These are phyloP conservation scores for Vanrija pseudolonga DNA, from an alignment of 1,284 basidiomycete species.

Conservation along the genomic window DNA sequence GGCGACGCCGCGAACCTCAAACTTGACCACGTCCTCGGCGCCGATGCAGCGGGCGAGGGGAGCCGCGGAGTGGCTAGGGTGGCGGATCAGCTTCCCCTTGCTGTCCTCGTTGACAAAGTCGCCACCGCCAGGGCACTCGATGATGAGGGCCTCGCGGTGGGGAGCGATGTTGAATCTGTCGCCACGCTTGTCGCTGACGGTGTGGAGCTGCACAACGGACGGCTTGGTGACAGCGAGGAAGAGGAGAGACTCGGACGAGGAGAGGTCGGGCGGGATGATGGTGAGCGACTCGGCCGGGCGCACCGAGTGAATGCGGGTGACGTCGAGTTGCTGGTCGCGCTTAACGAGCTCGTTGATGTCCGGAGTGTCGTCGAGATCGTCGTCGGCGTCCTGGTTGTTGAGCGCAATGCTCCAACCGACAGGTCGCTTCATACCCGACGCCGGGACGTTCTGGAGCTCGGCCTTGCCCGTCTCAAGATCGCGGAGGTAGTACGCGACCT, in stretches of 20 bases:
- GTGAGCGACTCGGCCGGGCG: conserved; percentile 38
- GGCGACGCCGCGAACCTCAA: conserved; percentile 71
- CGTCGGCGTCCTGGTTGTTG: conserved; percentile 35
- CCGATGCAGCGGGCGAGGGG: conserved; percentile 66
- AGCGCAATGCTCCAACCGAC: conserved; percentile 25
- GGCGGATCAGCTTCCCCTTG: conserved; percentile 24
- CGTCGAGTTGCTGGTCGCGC: conserved; percentile 45
- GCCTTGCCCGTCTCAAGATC: conserved; percentile 56
- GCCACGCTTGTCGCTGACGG: conserved; percentile 65
- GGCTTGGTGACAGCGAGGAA: conserved; percentile 69
- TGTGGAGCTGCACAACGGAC: conserved; percentile 67
- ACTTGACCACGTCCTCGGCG: conserved; percentile 60
- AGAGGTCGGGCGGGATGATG: conserved; percentile 51
- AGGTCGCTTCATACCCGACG: conserved; percentile 26
- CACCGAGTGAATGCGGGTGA: conserved; percentile 43
- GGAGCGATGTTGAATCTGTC: conserved; percentile 60
- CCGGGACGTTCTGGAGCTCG: conserved; percentile 20
- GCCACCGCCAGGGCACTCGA: conserved; percentile 70
- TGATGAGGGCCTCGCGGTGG: conserved; percentile 66
- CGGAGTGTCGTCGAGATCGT: conserved; percentile 63
- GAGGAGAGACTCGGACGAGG: conserved; percentile 66
- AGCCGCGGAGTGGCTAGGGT: background rate
- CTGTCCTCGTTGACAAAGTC: conserved; percentile 26
- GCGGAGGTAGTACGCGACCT: conserved; percentile 70
- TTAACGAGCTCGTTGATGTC: conserved; percentile 35